Base-by-base conservation (phyloP, 345 rosid species). In the Eucalyptus lansdowneana region DNA sequence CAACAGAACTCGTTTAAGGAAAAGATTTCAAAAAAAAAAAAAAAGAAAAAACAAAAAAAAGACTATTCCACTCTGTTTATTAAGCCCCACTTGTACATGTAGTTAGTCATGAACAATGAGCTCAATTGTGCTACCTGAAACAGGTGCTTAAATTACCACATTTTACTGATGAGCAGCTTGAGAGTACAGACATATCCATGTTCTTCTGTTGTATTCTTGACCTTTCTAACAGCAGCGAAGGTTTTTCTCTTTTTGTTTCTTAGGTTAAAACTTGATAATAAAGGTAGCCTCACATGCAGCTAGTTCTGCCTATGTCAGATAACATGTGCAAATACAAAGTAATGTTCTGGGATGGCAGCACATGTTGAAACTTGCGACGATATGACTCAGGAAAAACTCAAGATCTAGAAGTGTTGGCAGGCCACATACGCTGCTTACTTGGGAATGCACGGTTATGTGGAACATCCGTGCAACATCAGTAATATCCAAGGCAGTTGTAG, bases 391-490 rank as follows among this genome's bases (percentile, higher is more conserved):
- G 69, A 80, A 87, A 51, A 49, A 10, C 29, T 29, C 50, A 21
- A 87, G 44, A 13, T 83, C 25, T 44, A 21, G 37, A 87, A 88
- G 62, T 37, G 67, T 50, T 45, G 81, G 86, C 81, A 65, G n/a
- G 80, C 72, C 25, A 90, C 89, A 37, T 89, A 92, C 85, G 37
- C 87, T 44, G 88, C 99, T 97, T 96, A 98, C 98, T 91, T 95
- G 96, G 88, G 98, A 94, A 92, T 95, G 95, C 86, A 94, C 96
- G 29, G 96, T 96, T 90, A 96, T 94, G 88, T 97, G 98, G 93
- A 97, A 97, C 92, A 98, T 90, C 86, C 96, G 97, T 34, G 97
- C 96, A 90, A 96, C 99, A 90, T 98, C 99, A 91, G 97, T 88
- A 76, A 98, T 97, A 86, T 98, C 98, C 86, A 92, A 91, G 80